A percentile compares a stretch with the other conserved stretches of the same genome.
phyloP scores from a whole-genome alignment of 176 grass and related monocot genomes.

The Carex littledalei region DNA sequence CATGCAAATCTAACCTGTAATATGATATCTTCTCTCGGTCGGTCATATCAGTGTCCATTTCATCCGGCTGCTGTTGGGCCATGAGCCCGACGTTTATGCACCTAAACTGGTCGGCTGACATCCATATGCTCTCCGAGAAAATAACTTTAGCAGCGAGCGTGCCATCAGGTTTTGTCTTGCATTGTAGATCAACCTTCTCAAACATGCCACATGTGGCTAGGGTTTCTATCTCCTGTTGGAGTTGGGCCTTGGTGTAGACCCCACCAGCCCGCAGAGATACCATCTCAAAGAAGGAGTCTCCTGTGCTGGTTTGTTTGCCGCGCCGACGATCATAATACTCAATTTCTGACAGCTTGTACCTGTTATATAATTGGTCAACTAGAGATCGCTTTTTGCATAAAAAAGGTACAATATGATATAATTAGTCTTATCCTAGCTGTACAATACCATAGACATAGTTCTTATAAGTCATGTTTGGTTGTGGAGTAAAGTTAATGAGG shows the following conservation, averaged over 20 bases:
- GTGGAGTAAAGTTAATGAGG: too few relatives aligned
- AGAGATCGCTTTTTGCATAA: not conserved
- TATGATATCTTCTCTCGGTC: conserved; percentile 95
- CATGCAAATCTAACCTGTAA: conserved; percentile 32
- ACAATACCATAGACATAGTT: not conserved
- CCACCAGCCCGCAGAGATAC: conserved; percentile 81
- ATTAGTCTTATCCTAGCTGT: not conserved
- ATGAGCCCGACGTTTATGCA: conserved; percentile 94
- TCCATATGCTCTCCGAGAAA: conserved; percentile 83
- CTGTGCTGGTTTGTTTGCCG: conserved; percentile 41
- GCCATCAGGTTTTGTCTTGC: conserved; percentile 87
- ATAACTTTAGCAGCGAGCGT: conserved; percentile 68
- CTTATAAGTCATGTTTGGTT: too few relatives aligned
- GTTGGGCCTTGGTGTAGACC: conserved; percentile 90
- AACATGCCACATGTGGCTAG: conserved; percentile 92
- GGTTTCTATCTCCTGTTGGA: conserved; percentile 82
- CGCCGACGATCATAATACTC: conserved; percentile 62
- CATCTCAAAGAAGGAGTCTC: conserved; percentile 97
- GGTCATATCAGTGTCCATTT: conserved; percentile 88
- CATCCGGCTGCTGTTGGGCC: conserved; percentile 59
- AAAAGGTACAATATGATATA: not conserved
- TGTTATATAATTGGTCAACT: conserved; percentile 3
- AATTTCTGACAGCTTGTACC: conserved; percentile 88
- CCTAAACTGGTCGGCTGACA: conserved; percentile 64
- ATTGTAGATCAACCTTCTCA: conserved; percentile 75